phyloP scores from a whole-genome alignment of 306 rosid genomes.

The Vigna mungo region DNA sequence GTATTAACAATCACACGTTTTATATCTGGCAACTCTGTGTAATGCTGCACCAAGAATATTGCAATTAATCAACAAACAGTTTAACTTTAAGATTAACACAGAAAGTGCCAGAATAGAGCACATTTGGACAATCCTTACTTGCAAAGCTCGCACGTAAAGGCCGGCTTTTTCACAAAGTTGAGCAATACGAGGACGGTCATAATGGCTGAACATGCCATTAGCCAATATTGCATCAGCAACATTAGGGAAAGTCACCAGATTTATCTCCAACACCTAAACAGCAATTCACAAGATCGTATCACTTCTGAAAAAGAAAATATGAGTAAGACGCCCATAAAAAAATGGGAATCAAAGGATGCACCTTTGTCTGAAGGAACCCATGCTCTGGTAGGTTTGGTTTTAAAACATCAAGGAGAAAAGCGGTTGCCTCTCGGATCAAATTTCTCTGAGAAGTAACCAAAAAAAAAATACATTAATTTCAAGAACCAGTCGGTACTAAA shows the following conservation, averaged over 20 bases:
- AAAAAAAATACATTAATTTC: slow-evolving; percentile 23
- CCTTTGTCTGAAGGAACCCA: slow-evolving; percentile 94
- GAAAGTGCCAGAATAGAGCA: slow-evolving; percentile 25
- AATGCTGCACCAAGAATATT: slow-evolving; percentile 79
- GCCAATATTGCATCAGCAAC: slow-evolving; percentile 99
- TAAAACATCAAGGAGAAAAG: slow-evolving; percentile 92
- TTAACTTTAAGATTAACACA: slow-evolving; percentile 23
- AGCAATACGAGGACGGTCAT: slow-evolving; percentile 96
- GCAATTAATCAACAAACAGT: slow-evolving; percentile 37
- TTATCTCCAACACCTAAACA: slow-evolving; percentile 91
- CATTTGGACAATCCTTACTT: slow-evolving; percentile 61
- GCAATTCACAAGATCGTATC: slow-evolving; percentile 41
- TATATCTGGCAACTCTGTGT: slow-evolving; percentile 94
- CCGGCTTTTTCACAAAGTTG: slow-evolving; percentile 99
- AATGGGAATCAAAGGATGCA: slow-evolving; percentile 42
- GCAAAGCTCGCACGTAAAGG: slow-evolving; percentile 93
- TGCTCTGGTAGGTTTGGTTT: slow-evolving; percentile 98
- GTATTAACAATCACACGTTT: slow-evolving; percentile 98
- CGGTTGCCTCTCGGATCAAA: slow-evolving; percentile 99
- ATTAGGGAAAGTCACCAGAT: slow-evolving; percentile 96
- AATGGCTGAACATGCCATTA: slow-evolving; percentile 99
- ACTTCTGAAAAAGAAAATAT: slow-evolving; percentile 29
- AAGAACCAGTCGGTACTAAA: slow-evolving; percentile 13
- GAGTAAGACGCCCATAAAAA: slow-evolving; percentile 7
- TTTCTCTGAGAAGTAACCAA: slow-evolving; percentile 72